These are phyloP conservation scores for Lyophyllum decastes DNA, from an alignment of 768 basidiomycete species.

Conservation along the genomic window DNA sequence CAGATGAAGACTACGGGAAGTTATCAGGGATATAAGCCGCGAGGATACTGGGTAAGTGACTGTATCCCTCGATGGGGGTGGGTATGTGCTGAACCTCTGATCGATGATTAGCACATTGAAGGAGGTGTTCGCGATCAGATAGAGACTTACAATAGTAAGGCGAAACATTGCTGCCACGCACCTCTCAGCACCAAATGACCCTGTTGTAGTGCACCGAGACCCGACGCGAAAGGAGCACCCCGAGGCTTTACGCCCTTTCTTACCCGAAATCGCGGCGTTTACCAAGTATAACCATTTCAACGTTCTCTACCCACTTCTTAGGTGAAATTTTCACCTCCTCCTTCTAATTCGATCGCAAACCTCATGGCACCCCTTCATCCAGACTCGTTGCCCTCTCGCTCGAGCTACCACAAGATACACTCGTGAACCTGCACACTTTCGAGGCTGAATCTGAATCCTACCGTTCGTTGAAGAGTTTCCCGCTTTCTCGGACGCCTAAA, in stretches of 20 bases:
- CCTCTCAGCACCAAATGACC: neutral
- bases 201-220: constrained; percentile 28
- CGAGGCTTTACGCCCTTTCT: constrained; percentile 31
- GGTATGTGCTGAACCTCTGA: no score
- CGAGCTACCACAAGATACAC: constrained; percentile 32
- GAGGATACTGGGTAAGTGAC: constrained; percentile 17
- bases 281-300: neutral
- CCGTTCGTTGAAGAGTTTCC: constrained; percentile 18
- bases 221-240: constrained; percentile 32
- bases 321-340: no score
- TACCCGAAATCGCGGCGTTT: constrained; percentile 34
- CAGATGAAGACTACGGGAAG: constrained; percentile 38
- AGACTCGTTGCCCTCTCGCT: constrained; percentile 38
- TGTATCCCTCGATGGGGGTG: no score
- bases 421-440: constrained; percentile 40
- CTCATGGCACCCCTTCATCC: neutral
- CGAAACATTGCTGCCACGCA: neutral
- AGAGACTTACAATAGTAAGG: constrained; percentile 59
- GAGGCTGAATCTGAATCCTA: constrained; percentile 35
- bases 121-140: constrained; percentile 64
- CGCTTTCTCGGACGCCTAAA: no score
- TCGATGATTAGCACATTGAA: constrained; percentile 55
- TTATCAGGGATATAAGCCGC: constrained; percentile 39
- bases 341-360: no score
- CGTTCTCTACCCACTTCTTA: neutral